Evolutionary conservation across 331 rosid species (phyloP), one percentile per base, ranked within the genome.

Genomic region (Malus hybrid): DNA sequence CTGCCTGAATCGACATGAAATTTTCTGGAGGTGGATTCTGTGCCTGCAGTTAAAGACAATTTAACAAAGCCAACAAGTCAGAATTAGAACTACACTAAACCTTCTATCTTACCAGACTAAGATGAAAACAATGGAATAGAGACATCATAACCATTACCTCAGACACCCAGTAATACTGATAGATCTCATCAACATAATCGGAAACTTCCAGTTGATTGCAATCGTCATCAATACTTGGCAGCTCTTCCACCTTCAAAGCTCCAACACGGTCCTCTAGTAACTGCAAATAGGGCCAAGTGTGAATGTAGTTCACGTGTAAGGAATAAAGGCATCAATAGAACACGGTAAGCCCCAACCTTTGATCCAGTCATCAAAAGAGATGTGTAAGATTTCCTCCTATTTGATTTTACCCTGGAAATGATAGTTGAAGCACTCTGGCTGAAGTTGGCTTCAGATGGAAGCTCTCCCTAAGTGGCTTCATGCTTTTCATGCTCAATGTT

Each of bases 171-270:
- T 93, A 93, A 69, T 91, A 91, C 55, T 69, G 87, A 83, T 91
- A 93, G 75, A 91, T 89, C 32, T 88, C 97, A 76, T 91, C 92
- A 79, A 93, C 79, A 65, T 89, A 93, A 74, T 91, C 96, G 75
- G 93, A 84, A 73, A 93, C 97, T 86, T 93, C 98, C 71, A 89
- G 89, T 80, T 93, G 97, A 80, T 93, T 88, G 79, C 82, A 24
- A 62, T 78, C 78, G 86, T 91, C 77, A 81, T 93, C 98, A 50
- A 93, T 89, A 74, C 70, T 86, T 52, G 96, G 96, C 8, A 91
- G 85, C 76, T 81, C 82, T 67, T 87, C 86, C 33, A 73, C 78
- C 87, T 84, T 77, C 54, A 60, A 31, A 57, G 34, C 88, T 67
- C 24, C 24, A 22, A 22, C 24, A 22, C 24, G 24, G 76, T 76